phyloP scores from a whole-genome alignment of 2,329 filamentous ascomycete genomes.

The Talaromyces islandicus region DNA sequence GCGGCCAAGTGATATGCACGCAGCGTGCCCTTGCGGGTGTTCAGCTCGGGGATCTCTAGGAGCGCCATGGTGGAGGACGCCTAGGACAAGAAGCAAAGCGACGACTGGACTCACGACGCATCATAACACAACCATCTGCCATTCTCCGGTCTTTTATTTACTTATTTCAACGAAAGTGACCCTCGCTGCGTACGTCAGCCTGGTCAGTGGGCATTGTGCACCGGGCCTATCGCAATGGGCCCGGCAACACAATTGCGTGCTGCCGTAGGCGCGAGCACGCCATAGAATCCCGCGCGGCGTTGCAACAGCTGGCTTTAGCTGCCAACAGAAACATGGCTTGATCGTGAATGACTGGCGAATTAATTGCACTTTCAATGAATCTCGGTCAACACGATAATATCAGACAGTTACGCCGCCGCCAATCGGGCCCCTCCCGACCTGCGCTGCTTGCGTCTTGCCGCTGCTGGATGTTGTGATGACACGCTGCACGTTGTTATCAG shows the following conservation, averaged over 20 bases:
- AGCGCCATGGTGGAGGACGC: conserved; percentile 13
- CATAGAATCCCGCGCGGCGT: background rate
- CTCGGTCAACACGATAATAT: background rate
- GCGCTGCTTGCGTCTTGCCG: background rate
- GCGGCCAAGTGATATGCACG: conserved; percentile 18
- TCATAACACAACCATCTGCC: background rate
- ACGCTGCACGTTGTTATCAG: background rate
- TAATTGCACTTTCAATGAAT: background rate
- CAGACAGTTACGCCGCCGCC: background rate
- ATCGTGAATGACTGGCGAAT: background rate
- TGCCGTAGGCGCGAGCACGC: background rate
- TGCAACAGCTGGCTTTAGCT: background rate
- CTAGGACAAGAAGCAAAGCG: background rate
- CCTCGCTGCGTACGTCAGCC: background rate
- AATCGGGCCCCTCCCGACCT: background rate
- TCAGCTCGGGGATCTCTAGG: conserved; percentile 15
- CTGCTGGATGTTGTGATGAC: background rate
- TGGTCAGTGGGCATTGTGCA: background rate
- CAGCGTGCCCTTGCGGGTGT: conserved; percentile 15
- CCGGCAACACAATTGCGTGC: background rate
- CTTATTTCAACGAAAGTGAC: background rate
- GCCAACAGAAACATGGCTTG: background rate
- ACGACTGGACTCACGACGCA: background rate
- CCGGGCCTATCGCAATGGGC: background rate
- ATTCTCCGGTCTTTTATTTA: background rate